Evolutionary conservation across 106 monocot genomes (phyloP), one percentile per base, ranked within the genome.

Genomic region (Gastrodia elata): DNA sequence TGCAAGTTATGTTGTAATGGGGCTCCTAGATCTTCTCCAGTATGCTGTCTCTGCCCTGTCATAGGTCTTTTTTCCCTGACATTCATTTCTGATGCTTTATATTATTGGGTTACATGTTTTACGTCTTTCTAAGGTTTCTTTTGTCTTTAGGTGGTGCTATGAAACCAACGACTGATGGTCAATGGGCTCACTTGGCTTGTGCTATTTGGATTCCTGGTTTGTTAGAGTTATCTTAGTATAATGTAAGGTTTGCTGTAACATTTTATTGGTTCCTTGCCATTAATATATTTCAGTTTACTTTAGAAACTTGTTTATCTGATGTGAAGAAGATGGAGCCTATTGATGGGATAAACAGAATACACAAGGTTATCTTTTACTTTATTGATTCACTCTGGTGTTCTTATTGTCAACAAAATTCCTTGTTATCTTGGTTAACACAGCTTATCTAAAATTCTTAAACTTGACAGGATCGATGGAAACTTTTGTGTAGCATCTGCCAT

Each of bases 181-280:
- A 84, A 25, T 98, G 98, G 98, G 98, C 98, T 83, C 98, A 98
- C 73, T 77, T 98, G 59, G 81, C 97, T 49, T 98, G 97, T 79
- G 93, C 98, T 4, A 88, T 98, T 65, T 98, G 98, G 98, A 98
- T 98, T 71, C 98, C 98, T 80, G 98, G 98, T 97, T 39, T 70
- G 87, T 82, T 59, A 27, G 48, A 76, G 35, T 5, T 39, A 39
- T 27, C 15, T 10, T 44, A 41, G 24, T 43, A 14, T 68, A 5
- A 42, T 56, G 52, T 71, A 22, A 61, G n/a, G 43, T 75, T 72
- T 20, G 42, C 71, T 32, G 57, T 48, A 65, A 68, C 27, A 38
- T 37, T 68, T 56, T 18, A 39, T 46, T 72, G 76, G 52, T 43
- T 24, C 35, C 38, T 65, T 70, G 57, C 16, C 10, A 38, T 61